These are phyloP conservation scores for Syncephalastrum sp. DNA, from an alignment of 371 early-diverging fungal species.

Conservation along the genomic window DNA sequence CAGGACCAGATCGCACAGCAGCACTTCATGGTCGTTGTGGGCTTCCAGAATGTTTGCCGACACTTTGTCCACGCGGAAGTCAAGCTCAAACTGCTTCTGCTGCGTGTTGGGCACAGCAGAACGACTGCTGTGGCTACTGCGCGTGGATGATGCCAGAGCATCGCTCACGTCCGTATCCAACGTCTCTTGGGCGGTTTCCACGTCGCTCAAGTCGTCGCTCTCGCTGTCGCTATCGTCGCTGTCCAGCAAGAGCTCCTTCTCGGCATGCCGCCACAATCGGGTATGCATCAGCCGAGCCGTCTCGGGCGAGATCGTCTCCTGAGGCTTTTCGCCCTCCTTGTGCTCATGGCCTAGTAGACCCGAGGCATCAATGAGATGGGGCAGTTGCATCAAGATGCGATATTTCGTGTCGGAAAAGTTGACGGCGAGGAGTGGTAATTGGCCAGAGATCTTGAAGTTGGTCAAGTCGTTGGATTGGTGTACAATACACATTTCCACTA, in stretches of 20 bases:
- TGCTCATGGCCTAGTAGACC: conserved; percentile 24
- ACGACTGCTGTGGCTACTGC: background rate
- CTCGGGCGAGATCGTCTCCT: background rate
- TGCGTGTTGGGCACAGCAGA: conserved; percentile 8
- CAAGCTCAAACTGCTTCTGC: conserved; percentile 61
- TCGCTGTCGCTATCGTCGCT: conserved; percentile 34
- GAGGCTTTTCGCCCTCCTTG: background rate
- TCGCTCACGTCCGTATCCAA: conserved; percentile 18
- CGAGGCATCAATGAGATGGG: conserved; percentile 56
- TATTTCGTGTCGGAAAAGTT: conserved; percentile 95
- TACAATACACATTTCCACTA: conserved; percentile 83
- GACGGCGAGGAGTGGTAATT: conserved; percentile 83
- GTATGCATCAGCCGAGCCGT: conserved; percentile 29
- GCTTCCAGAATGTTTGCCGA: conserved; percentile 60
- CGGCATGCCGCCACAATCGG: conserved; percentile 28
- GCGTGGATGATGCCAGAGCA: background rate
- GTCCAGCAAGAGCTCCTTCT: conserved; percentile 26
- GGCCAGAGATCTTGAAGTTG: conserved; percentile 77
- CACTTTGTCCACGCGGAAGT: conserved; percentile 73
- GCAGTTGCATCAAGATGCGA: conserved; percentile 83
- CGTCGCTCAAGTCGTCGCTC: conserved; percentile 25
- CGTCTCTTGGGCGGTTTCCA: conserved; percentile 18
- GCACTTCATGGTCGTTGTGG: conserved; percentile 42
- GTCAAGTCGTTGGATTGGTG: conserved; percentile 76
- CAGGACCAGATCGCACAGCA: conserved; percentile 72